phyloP scores from a whole-genome alignment of 2,329 filamentous ascomycete species.

The Diatrype stigma region DNA sequence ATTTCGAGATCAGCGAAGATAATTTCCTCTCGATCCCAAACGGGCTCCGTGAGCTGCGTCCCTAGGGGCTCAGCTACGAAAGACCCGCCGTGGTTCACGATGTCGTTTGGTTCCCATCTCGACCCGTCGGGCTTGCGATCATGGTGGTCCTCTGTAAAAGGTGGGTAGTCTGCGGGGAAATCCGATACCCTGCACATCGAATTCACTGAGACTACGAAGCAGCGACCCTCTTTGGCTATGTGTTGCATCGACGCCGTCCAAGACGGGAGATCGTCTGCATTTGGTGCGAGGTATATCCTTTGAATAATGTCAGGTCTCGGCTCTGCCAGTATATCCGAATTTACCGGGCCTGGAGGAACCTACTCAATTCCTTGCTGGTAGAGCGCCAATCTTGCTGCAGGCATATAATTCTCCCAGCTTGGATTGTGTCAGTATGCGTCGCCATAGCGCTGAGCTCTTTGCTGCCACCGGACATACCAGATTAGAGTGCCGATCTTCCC shows the following conservation, averaged over 20 bases:
- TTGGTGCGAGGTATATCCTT: constrained; percentile 29
- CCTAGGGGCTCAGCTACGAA: constrained; percentile 38
- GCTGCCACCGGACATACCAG: constrained; percentile 22
- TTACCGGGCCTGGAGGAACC: constrained; percentile 4
- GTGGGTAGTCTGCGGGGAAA: constrained; percentile 37
- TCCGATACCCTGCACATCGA: constrained; percentile 37
- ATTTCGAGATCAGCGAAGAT: constrained; percentile 32
- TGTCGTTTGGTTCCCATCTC: constrained; percentile 31
- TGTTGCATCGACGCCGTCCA: constrained; percentile 40
- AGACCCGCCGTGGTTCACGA: constrained; percentile 36
- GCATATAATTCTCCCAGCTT: constrained; percentile 43
- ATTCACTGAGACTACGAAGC: constrained; percentile 39
- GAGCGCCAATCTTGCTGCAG: constrained; percentile 35
- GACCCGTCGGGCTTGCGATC: constrained; percentile 34
- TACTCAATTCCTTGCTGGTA: constrained; percentile 40
- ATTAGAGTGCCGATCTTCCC: constrained; percentile 38
- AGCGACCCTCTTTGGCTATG: constrained; percentile 41
- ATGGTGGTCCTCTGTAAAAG: constrained; percentile 33
- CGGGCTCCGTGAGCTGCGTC: constrained; percentile 32
- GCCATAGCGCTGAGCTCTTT: background rate
- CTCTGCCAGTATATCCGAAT: background rate
- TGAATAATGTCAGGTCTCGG: constrained; percentile 4
- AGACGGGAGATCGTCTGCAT: constrained; percentile 27
- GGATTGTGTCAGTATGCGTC: constrained; percentile 1
- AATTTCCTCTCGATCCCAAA: constrained; percentile 36